Base-by-base conservation (phyloP, 75 land plant genomes). In the Ceratopteris richardii region DNA sequence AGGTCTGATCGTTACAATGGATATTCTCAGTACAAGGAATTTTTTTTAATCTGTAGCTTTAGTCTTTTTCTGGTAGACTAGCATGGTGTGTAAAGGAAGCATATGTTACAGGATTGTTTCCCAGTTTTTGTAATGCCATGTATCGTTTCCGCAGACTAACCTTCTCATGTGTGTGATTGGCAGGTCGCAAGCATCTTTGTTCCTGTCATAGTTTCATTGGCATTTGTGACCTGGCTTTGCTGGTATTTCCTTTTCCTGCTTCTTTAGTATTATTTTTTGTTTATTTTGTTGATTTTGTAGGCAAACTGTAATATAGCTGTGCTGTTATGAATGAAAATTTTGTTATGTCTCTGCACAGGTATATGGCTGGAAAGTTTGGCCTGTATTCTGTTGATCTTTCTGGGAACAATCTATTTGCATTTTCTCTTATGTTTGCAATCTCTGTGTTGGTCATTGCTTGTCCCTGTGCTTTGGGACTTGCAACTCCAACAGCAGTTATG, bases 401-500 rank as follows among this genome's bases (percentile, higher is more conserved):
- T 18, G 81, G 68, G 28, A 86, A 81, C 80, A 86, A 81, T 63
- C 69, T 68, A 26, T 93, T 93, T 64, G 85, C 86, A 29, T 77
- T 93, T 67, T 89, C 98, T 41, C 86, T 93, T 59, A 94, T 89
- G 81, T 93, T 93, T 68, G 77, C 82, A 7, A 93, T 93, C 23
- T 81, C 95, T 11, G 87, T 83, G 17, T 48, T 83, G 66, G 95
- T 88, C 46, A 78, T 88, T 25, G 95, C 95, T 25, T 92, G 97
- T 53, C 98, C 98, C 20, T 93, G 95, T 81, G 95, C 95, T n/a
- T 65, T 93, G 31, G 98, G 98, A 22, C 79, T 93, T 7, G 98
- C 98, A 46, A 93, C 98, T 19, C 98, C 98, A 13, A 93, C 98
- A 19, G 98, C 96, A 14, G 87, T 93, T 17, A 93, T 93, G 98